A percentile compares a stretch with the other conserved stretches of the same genome.
These are phyloP conservation scores for Chrysoporthe puriensis DNA, from an alignment of 2,329 filamentous ascomycete species.

Conservation along the genomic window DNA sequence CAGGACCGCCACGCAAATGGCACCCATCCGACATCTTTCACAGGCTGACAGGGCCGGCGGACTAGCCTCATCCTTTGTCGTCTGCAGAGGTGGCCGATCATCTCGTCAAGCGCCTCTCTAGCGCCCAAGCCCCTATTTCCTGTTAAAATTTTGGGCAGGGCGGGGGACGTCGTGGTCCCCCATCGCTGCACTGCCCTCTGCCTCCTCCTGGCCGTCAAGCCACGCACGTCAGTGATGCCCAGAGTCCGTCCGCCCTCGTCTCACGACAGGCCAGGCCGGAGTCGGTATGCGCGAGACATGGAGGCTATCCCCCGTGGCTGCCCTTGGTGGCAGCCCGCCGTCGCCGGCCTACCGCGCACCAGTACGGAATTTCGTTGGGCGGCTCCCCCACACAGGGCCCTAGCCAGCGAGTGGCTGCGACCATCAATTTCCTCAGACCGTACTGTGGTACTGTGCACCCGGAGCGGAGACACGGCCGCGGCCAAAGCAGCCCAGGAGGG, in stretches of 20 bases:
- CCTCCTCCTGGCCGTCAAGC: background rate
- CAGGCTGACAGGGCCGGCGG: background rate
- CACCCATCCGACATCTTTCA: background rate
- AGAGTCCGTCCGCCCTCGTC: background rate
- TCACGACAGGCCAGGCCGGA: background rate
- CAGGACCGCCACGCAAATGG: background rate
- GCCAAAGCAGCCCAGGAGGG: background rate
- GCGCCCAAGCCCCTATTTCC: conserved; percentile 6
- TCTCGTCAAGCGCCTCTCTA: conserved; percentile 6
- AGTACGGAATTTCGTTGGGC: too few species aligned
- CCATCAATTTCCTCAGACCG: background rate
- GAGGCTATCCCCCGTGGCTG: background rate
- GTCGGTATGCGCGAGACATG: background rate
- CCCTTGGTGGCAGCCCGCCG: too few species aligned
- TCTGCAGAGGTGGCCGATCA: background rate
- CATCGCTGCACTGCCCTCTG: background rate
- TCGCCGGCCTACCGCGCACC: too few species aligned
- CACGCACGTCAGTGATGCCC: conserved; percentile 11
- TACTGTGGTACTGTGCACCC: background rate
- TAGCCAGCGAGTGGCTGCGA: background rate
- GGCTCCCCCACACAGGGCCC: too few species aligned
- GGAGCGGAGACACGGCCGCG: background rate
- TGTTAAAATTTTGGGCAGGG: background rate
- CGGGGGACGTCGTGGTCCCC: background rate
- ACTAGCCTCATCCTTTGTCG: conserved; percentile 9